Evolutionary conservation across 179 eudicot species (phyloP), one percentile per base, ranked within the genome.

Genomic region (Drosera spatulata): DNA sequence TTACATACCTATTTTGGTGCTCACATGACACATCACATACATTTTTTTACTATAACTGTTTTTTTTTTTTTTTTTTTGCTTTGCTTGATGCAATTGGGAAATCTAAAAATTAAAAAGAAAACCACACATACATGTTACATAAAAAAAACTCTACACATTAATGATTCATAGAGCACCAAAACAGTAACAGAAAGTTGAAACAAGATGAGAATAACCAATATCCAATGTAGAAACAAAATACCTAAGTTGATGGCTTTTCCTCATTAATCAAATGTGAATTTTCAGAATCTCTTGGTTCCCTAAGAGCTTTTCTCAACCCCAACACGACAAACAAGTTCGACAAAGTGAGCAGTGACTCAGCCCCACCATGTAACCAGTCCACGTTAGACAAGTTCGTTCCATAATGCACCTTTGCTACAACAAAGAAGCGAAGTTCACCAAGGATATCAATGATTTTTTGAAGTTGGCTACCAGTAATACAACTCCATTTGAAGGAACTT

Each of bases 311-410:
- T 71, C 95, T 81, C 53, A 94, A 79, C 47, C 99, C 99, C 74
- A 94, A 68, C 58, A 94, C 97, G 54, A 90, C 85, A 68, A 94
- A 94, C 67, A 94, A 76, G 81, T 94, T 94, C 74, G 99, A 81
- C 22, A 94, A 70, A 65, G 96, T 85, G 69, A 94, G 99, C 64
- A 94, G 79, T 48, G 96, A 90, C 78, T 94, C 99, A 3, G 99
- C 99, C 64, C 91, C 82, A 68, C 99, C 99, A 59, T 94, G 99
- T 77, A 94, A 70, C 95, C 96, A 94, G 66, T 94, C 99, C 57
- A 94, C 99, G 59, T 94, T 94, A 37, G 99, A 90, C 68, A 56
- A 96, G 90, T n/a, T n/a, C n/a, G n/a, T n/a, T 48, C 97, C 97
- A 47, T 90, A 94, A 61, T 83, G 85, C 79, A 94, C 88, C 94